Evolutionary conservation across 148 eudicot genomes (phyloP), one percentile per base, ranked within the genome.

Genomic region (Chenopodium quinoa): DNA sequence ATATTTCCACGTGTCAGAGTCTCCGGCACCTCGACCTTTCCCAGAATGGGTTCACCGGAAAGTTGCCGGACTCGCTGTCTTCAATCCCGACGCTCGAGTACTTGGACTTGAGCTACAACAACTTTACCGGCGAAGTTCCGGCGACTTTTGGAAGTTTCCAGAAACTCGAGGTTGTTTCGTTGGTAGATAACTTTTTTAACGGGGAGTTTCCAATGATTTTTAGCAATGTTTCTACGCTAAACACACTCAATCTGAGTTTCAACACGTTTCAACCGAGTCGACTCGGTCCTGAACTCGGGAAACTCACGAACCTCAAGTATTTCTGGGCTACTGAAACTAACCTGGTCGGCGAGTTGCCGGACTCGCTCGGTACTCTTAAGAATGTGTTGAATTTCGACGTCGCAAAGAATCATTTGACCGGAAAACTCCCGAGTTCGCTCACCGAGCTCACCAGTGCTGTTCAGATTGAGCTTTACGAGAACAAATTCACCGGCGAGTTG

Each of bases 41-140:
- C 2, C 80, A 87, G 75, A 95, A 95, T 74, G 71, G 86, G 1
- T 80, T 95, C 20, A 79, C 87, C 7, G 97, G 95, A 0, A 12
- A 34, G 7, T 74, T 93, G 0, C 97, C 99, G 2, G 64, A 9
- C 0, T 3, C 81, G 8, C 34, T 95, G 0, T 31, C 97, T 0
- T 75, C 74, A 4, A 82, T 95, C 0, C 76, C 82, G 0, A 56
- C 56, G 5, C 79, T 93, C 6, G 81, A 40, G 9, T 67, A 86
- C 64, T 84, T 95, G 31, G 99, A 95, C 58, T 85, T 93, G 73
- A 68, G 85, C 1, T 89, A 87, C 0, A 96, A 96, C 56, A 93
- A 92, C 82, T 93, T 96, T 34, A 83, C 97, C 83, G 99, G 99
- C 11, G 86, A 85, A 0, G 83, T 96, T 60, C 99, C 99, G 75